Evolutionary conservation across 768 basidiomycete genomes (phyloP), one percentile per base, ranked within the genome.

Genomic region (Cystobasidium onofrii): DNA sequence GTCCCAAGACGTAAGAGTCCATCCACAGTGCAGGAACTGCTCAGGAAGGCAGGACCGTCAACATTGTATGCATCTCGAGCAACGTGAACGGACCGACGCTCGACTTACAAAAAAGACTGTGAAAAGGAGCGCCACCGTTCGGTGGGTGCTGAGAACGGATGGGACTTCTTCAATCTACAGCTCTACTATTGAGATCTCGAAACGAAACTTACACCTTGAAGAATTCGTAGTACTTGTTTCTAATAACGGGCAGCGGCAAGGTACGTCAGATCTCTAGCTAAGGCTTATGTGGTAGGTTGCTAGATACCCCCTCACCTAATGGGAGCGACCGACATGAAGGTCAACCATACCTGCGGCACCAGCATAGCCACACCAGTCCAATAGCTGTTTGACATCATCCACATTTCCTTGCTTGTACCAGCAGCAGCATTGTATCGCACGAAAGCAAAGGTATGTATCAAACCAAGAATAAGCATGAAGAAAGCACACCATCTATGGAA

Each of bases 291-390:
- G n/a, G n/a, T n/a, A n/a, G 57, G 6, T 27, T 9, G 27, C 23
- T 60, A 27, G 25, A 20, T 34, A 29, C 13, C 6, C 15, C 6
- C 57, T 29, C 31, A 60, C 57, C 57, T 36, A 39, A 67, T 46
- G 27, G 65, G 65, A 23, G 65, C 65, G 7, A 67, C 23, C n/a
- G 65, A 67, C 44, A 43, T 52, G 50, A 67, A 33, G 25, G 65
- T 67, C 44, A 67, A 54, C 65, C 65, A 67, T 7, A 67, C 31
- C 65, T 67, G 65, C 6, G 65, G 65, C 23, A 67, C 65, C 25
- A 67, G 65, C 65, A 67, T 67, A 7, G 65, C 65, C 1, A 67
- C 65, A 31, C 65, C 65, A 17, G 65, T 67, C 65, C 65, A 67
- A 50, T 67, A 52, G 25, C 17, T 15, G 18, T 10, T 43, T 15